Percentiles rank a stretch among this genome's conserved stretches.
Conservation (phyloP, 148 eudicot genomes). For the Nepenthes mirabilis region DNA sequence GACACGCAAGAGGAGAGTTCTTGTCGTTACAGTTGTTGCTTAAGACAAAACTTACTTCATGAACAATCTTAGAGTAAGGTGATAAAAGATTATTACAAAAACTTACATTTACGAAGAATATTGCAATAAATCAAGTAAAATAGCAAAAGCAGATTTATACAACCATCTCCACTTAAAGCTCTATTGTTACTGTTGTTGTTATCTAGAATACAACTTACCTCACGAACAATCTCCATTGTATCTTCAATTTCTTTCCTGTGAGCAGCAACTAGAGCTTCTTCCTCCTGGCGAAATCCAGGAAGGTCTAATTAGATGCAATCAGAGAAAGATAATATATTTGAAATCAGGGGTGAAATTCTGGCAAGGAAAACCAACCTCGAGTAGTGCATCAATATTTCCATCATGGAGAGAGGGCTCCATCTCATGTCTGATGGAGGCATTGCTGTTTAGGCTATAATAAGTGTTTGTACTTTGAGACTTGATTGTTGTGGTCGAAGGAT, state of each 20-base stretch:
- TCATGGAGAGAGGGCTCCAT: constrained; percentile 46
- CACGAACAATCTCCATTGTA: constrained; percentile 99
- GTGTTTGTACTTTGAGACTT: constrained; percentile 37
- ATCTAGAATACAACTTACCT: constrained; percentile 38
- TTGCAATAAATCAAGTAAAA: background rate
- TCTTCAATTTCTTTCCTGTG: constrained; percentile 99
- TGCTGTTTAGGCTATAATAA: constrained; percentile 23
- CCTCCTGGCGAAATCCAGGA: constrained; percentile 50
- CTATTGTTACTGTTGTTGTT: too few relatives aligned
- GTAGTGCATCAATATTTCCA: constrained; percentile 71
- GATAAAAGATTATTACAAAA: too few relatives aligned
- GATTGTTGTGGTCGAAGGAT: constrained; percentile 29
- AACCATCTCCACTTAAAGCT: too few relatives aligned
- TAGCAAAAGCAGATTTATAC: too few relatives aligned
- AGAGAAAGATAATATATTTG: background rate
- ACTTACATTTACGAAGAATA: background rate
- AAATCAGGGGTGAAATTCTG: background rate
- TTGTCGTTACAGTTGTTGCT: too few relatives aligned
- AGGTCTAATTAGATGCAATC: background rate
- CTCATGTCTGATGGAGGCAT: constrained; percentile 34
- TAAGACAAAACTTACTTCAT: too few relatives aligned
- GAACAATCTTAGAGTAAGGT: too few relatives aligned
- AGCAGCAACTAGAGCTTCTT: constrained; percentile 87
- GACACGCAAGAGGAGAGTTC: too few relatives aligned
- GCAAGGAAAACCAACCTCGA: constrained; percentile 49